Base-by-base conservation (phyloP, 164 flowering plant species). In the Houttuynia cordata region DNA sequence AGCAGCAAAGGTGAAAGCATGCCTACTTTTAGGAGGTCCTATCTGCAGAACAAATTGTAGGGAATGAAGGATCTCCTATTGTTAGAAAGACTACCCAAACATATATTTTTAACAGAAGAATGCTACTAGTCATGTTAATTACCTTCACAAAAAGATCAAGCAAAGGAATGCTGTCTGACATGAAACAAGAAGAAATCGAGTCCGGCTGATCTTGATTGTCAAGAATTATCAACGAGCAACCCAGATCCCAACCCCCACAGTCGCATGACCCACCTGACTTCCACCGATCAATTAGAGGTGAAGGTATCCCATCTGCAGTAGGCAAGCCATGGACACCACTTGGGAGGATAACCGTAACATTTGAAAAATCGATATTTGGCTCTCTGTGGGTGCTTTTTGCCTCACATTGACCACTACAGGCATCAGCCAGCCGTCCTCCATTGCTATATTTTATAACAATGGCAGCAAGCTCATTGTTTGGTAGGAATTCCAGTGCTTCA, bases 171-270 rank as follows among this genome's bases (percentile, higher is more conserved):
- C 22, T 57, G 8, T 79, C 73, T 14, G 75, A 24, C 34, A 21
- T 24, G 34, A 56, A 45, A 55, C 56, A 63, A 60, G 65, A 68
- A 24, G 72, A 58, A 53, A 41, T 60, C 4, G 56, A 19, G 24
- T 22, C 41, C 34, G 23, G 21, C 60, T 56, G 70, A 22, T 67
- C 71, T 52, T 69, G 45, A 58, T 74, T 73, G 40, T 75, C 53
- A 30, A 92, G 86, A 59, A 86, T 58, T 40, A 74, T 68, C 17
- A 92, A 67, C 62, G 75, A 74, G 81, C 98, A 92, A 58, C 98
- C 98, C 60, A 79, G 53, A 71, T 89, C 98, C 98, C 98, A 92
- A 54, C 98, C 98, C 47, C 98, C 98, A 74, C 98, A 92, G 60
- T 92, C 98, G 57, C 98, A 92, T 45, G 79, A 74, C 56, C 98